A percentile compares a stretch with the other conserved stretches of the same genome.
These are phyloP conservation scores for Camellia lanceoleosa DNA, from an alignment of 148 eudicot species.

Conservation along the genomic window DNA sequence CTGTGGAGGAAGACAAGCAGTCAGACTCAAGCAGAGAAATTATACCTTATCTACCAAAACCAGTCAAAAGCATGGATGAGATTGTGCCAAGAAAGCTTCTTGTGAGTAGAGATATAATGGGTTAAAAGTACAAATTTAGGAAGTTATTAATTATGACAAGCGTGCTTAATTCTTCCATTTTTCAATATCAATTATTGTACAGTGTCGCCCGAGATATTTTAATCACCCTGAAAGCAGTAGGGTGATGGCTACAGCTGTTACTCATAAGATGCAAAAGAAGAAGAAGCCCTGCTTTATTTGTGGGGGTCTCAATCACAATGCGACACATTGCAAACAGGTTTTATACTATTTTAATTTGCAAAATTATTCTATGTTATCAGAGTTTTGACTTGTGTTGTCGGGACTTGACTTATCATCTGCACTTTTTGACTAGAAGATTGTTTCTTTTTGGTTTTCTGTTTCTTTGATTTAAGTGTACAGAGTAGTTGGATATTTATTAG, in stretches of 20 bases:
- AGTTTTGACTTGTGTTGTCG: not conserved
- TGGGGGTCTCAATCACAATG: constrained; percentile 26
- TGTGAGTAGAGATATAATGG: constrained; percentile 25
- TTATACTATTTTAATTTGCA: not conserved
- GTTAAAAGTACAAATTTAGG: not conserved
- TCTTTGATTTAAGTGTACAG: not conserved
- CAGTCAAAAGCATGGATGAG: constrained; percentile 15
- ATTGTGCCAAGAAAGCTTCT: constrained; percentile 32
- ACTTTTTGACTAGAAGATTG: not conserved
- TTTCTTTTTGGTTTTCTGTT: not conserved
- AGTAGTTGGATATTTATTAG: not conserved
- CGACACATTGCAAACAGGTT: constrained; percentile 35
- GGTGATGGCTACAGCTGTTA: constrained; percentile 1
- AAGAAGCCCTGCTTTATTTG: constrained; percentile 36
- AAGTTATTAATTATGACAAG: not conserved
- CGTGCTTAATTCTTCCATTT: constrained; percentile 7
- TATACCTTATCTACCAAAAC: constrained; percentile 7
- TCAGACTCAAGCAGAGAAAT: not conserved
- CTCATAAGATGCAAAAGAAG: not conserved
- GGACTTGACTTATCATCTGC: not conserved
- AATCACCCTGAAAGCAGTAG: constrained; percentile 16
- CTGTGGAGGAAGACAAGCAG: not conserved
- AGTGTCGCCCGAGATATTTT: constrained; percentile 35
- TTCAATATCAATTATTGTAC: not conserved
- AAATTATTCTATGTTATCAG: not conserved